Percentiles rank a stretch among this genome's conserved stretches.
phyloP scores from a whole-genome alignment of 345 rosid species.

The Citrus medica region DNA sequence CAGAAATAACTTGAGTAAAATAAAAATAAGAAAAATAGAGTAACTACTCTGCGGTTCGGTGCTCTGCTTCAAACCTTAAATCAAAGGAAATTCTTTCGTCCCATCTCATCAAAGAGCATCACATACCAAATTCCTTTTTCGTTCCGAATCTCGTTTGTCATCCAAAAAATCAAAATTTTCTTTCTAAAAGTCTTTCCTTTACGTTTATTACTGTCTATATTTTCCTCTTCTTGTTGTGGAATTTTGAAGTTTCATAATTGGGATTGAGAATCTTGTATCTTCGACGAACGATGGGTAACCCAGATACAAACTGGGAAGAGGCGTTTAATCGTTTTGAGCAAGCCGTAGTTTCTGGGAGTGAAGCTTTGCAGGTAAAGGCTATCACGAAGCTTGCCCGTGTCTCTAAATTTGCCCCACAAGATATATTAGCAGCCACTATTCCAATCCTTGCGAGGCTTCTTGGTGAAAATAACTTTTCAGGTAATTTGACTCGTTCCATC shows the following conservation, averaged over 20 bases:
- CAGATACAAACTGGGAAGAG: constrained; percentile 40
- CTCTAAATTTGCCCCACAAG: constrained; percentile 26
- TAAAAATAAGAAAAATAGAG: no score
- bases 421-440: constrained; percentile 21
- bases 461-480: constrained; percentile 11
- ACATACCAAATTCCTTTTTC: background rate
- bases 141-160: background rate
- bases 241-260: background rate
- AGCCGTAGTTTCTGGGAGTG: constrained; percentile 32
- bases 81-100: no score
- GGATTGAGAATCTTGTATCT: background rate
- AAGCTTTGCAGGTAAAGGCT: constrained; percentile 34
- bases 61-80: background rate
- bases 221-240: background rate
- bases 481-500: constrained; percentile 19
- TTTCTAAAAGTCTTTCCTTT: background rate
- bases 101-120: background rate
- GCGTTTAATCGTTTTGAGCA: constrained; percentile 30
- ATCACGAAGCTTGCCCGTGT: constrained; percentile 33
- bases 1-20: no score
- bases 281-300: constrained; percentile 13
- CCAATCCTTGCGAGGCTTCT: constrained; percentile 42
- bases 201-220: background rate
- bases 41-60: background rate
- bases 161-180: background rate